These are phyloP conservation scores for Botrytis fabae DNA, from an alignment of 2,329 filamentous ascomycete species.

Conservation along the genomic window DNA sequence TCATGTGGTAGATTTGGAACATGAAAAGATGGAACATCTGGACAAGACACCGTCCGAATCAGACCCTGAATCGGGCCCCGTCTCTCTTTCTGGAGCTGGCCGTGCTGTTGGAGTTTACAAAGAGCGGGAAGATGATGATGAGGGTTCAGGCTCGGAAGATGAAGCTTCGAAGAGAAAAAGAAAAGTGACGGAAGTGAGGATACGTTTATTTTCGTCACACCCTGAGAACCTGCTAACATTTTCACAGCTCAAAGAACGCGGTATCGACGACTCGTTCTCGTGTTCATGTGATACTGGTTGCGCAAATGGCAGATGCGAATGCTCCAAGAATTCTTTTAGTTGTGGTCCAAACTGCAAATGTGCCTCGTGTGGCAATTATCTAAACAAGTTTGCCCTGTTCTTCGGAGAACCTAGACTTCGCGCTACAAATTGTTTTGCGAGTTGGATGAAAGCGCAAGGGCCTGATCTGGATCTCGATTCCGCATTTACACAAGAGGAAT, in stretches of 20 bases:
- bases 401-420: slow-evolving; percentile 12
- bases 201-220: not conserved
- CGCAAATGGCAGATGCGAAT: slow-evolving; percentile 6
- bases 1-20: slow-evolving; percentile 15
- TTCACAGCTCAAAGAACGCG: slow-evolving; percentile 2
- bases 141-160: not conserved
- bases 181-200: slow-evolving; percentile 20
- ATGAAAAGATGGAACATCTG: slow-evolving; percentile 20
- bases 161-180: slow-evolving; percentile 1
- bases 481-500: slow-evolving; percentile 7
- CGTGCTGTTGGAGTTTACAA: not conserved
- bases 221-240: not conserved
- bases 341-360: slow-evolving; percentile 17
- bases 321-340: slow-evolving; percentile 7
- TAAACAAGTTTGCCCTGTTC: slow-evolving; percentile 12
- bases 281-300: slow-evolving; percentile 9
- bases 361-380: slow-evolving; percentile 8
- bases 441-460: slow-evolving; percentile 11
- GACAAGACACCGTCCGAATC: not conserved
- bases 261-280: not conserved
- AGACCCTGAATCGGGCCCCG: not conserved
- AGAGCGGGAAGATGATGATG: not conserved
- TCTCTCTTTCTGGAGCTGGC: not conserved
- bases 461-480: slow-evolving; percentile 4
- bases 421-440: slow-evolving; percentile 16